These are phyloP conservation scores for Phellopilus nigrolimitatus DNA, from an alignment of 1,284 basidiomycete genomes.

Conservation along the genomic window DNA sequence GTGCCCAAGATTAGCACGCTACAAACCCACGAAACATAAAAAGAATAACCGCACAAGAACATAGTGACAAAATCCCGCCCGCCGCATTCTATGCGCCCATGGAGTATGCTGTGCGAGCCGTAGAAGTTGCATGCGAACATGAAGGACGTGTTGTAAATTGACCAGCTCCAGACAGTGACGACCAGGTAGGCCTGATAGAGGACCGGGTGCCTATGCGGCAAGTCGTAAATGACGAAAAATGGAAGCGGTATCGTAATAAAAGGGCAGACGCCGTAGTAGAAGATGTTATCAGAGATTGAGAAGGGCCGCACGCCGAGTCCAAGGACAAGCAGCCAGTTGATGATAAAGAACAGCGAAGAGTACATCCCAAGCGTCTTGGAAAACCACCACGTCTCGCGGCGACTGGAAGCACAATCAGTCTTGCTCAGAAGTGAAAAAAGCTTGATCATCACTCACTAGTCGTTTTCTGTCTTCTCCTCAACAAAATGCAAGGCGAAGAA, in stretches of 20 bases:
- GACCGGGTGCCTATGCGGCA: conserved; percentile 28
- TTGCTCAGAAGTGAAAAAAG: too few relatives aligned
- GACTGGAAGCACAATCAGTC: too few relatives aligned
- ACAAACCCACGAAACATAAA: background rate
- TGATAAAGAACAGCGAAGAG: conserved; percentile 59
- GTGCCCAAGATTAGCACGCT: background rate
- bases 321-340: conserved; percentile 65
- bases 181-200: conserved; percentile 33
- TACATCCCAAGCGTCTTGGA: conserved; percentile 52
- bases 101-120: conserved; percentile 17
- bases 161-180: conserved; percentile 31
- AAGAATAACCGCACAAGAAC: conserved; percentile 25
- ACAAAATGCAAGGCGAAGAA: conserved; percentile 56
- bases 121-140: conserved; percentile 23
- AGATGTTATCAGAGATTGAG: conserved; percentile 50
- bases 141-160: conserved; percentile 9
- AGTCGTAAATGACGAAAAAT: conserved; percentile 33
- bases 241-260: conserved; percentile 34
- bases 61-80: conserved; percentile 23
- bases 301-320: conserved; percentile 46
- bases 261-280: conserved; percentile 44
- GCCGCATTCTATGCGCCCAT: conserved; percentile 15
- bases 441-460: too few relatives aligned
- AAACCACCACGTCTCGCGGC: conserved; percentile 12
- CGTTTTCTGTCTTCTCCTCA: conserved; percentile 53